Evolutionary conservation across 164 flowering plant species (phyloP), one percentile per base, ranked within the genome.

Genomic region (Akebia trifoliata): DNA sequence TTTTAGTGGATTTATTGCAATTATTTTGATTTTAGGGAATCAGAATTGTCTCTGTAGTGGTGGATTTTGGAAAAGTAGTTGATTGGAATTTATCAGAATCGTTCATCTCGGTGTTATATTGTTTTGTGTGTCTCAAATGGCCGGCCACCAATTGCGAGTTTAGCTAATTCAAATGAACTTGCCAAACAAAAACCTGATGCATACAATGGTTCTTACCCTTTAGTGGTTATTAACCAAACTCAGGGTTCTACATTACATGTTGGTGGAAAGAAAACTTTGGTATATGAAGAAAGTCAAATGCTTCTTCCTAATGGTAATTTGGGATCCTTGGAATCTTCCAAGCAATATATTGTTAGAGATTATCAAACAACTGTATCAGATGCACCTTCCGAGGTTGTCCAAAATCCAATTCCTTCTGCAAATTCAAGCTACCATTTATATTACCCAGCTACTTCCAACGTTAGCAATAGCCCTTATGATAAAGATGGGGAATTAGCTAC

Each of bases 341-440:
- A 69, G 55, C 71, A 65, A 26, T 38, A 50, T 63, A 30, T 11
- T 9, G 36, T n/a, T 49, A 49, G 51, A 48, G 56, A 62, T 29
- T 46, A 47, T 29, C 60, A 34, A 42, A 49, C 28, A 24, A 22
- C 47, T 49, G 50, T 30, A 36, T 28, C 54, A 38, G 64, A 69
- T 57, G 22, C 40, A 7, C 22, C 25, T 49, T 48, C 20, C 30
- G 61, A 56, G 18, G 48, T 40, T 54, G 36, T 55, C 15, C 59
- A 30, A 63, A 68, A 58, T 50, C 17, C 55, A 47, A 32, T 50
- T 17, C 42, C 49, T 78, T 55, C 76, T 77, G 70, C 25, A 78
- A 39, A 65, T 77, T 39, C 83, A 78, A 35, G 80, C 78, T 50
- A 69, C 81, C 59, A 84, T 80, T 69, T 83, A 82, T 28, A 81